phyloP scores from a whole-genome alignment of 345 rosid species.

The Trapa bicornis region DNA sequence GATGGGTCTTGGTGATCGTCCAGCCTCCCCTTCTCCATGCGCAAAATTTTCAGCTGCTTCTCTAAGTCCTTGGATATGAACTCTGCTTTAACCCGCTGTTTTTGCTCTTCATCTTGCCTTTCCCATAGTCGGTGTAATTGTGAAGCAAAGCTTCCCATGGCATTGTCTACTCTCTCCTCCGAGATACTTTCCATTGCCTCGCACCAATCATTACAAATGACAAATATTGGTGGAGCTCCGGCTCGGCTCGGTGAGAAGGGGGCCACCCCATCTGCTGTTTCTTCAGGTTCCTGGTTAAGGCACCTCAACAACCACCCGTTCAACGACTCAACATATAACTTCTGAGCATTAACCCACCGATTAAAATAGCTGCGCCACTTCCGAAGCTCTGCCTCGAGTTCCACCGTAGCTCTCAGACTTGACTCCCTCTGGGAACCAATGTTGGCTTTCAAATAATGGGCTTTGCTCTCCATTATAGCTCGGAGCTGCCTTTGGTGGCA shows the following conservation, averaged over 20 bases:
- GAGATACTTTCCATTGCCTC: slow-evolving; percentile 63
- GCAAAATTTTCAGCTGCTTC: slow-evolving; percentile 44
- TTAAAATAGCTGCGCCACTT: slow-evolving; percentile 70
- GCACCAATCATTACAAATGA: slow-evolving; percentile 84
- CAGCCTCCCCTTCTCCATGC: slow-evolving; percentile 46
- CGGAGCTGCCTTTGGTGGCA: slow-evolving; percentile 93
- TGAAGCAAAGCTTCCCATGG: slow-evolving; percentile 58
- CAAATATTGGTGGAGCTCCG: slow-evolving; percentile 75
- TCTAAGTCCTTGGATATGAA: slow-evolving; percentile 66
- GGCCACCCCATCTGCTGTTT: slow-evolving; percentile 66
- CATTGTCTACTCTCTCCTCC: slow-evolving; percentile 43
- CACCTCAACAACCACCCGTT: slow-evolving; percentile 78
- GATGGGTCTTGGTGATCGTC: slow-evolving; percentile 32
- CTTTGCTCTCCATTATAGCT: slow-evolving; percentile 79
- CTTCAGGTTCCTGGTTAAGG: slow-evolving; percentile 49
- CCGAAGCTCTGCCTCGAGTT: slow-evolving; percentile 70
- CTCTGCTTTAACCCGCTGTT: slow-evolving; percentile 69
- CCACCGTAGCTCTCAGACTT: slow-evolving; percentile 60
- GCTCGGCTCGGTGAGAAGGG: slow-evolving; percentile 80
- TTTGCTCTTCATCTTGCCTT: slow-evolving; percentile 77
- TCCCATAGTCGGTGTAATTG: slow-evolving; percentile 70
- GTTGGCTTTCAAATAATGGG: slow-evolving; percentile 49
- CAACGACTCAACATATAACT: slow-evolving; percentile 53
- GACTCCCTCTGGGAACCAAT: slow-evolving; percentile 53
- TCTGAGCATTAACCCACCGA: slow-evolving; percentile 63